Evolutionary conservation across 2,329 filamentous ascomycete species (phyloP).

Genomic region (Penicillium sp.): DNA sequence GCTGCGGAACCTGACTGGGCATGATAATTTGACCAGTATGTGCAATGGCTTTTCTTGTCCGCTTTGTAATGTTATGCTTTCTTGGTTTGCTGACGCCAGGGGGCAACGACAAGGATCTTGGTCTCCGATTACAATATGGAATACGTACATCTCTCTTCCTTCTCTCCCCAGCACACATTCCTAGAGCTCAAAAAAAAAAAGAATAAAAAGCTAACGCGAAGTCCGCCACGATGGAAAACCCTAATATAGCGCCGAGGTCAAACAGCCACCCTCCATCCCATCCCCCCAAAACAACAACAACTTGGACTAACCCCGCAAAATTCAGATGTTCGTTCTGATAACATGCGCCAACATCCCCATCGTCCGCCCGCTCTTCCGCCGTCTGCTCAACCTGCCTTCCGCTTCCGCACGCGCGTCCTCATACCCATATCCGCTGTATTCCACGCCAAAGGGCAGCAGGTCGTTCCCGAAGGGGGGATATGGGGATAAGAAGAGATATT

Average conservation of each 20-base stretch:
- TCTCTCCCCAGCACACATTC: too few species aligned
- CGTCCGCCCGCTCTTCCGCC: slow-evolving; percentile 3
- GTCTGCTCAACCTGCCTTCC: not conserved
- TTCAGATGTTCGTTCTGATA: slow-evolving; percentile 7
- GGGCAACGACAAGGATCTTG: not conserved
- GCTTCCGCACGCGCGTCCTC: not conserved
- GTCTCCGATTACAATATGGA: slow-evolving; percentile 8
- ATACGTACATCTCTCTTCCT: slow-evolving; percentile 1
- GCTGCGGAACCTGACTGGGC: slow-evolving; percentile 1
- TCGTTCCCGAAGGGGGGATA: not conserved
- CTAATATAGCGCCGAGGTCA: not conserved
- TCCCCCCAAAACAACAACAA: not conserved
- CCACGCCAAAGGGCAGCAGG: not conserved
- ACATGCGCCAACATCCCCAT: slow-evolving; percentile 10
- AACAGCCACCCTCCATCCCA: too few species aligned
- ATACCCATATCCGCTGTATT: not conserved
- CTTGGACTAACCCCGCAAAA: not conserved
- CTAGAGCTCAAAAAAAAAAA: too few species aligned
- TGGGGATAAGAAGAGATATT: not conserved
- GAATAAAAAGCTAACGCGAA: not conserved
- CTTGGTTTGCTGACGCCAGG: not conserved
- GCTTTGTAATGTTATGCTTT: not conserved
- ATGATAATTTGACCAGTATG: slow-evolving; percentile 3
- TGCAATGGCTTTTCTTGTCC: too few species aligned
- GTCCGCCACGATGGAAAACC: not conserved